Evolutionary conservation across 805 yeast genomes (phyloP).

Genomic region (Ogataea zsoltii): DNA sequence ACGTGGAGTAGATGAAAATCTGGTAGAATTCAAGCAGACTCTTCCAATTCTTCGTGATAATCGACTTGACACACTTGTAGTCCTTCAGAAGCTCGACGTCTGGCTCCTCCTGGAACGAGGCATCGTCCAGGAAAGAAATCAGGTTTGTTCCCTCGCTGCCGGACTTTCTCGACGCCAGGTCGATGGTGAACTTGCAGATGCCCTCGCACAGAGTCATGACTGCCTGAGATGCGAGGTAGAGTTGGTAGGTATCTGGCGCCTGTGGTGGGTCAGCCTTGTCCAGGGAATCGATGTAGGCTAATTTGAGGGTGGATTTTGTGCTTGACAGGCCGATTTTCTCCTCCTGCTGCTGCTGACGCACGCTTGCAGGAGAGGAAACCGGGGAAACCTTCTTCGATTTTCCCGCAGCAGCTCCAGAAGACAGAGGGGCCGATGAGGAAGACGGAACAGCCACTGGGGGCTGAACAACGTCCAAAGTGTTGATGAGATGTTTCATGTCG

Average conservation of each 20-base stretch:
- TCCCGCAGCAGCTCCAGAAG: conserved; percentile 7
- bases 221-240: conserved; percentile 56
- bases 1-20: conserved; percentile 59
- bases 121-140: conserved; percentile 25
- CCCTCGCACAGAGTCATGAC: conserved; percentile 66
- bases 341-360: conserved; percentile 18
- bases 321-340: conserved; percentile 37
- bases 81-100: conserved; percentile 8
- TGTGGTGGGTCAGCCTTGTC: conserved; percentile 81
- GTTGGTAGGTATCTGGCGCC: conserved; percentile 60
- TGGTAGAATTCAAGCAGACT: conserved; percentile 46
- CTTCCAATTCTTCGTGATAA: conserved; percentile 40
- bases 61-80: conserved; percentile 20
- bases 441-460: conserved; percentile 21
- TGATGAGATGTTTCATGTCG: conserved; percentile 36
- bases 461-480: conserved; percentile 37
- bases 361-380: conserved; percentile 13
- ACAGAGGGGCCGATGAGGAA: conserved; percentile 14
- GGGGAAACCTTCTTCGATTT: conserved; percentile 3
- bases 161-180: conserved; percentile 33
- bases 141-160: conserved; percentile 9
- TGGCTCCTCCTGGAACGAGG: conserved; percentile 17
- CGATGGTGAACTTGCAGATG: conserved; percentile 52
- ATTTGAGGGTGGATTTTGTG: conserved; percentile 46
- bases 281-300: conserved; percentile 68